Conservation (phyloP, 2,329 filamentous ascomycete genomes). For the Torrubiella hemipterigena region DNA sequence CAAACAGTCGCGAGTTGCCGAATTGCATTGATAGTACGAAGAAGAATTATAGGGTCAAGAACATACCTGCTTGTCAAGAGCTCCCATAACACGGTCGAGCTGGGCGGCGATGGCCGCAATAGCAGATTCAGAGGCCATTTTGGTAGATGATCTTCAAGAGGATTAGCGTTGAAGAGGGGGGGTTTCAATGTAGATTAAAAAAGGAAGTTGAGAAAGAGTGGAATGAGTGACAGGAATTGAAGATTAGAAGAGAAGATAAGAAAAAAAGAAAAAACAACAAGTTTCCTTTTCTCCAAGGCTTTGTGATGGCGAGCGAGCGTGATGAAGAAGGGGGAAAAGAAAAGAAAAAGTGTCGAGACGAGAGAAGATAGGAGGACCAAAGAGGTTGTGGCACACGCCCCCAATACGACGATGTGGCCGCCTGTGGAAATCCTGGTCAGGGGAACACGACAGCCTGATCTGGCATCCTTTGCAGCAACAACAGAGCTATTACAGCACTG, state of each 20-base stretch:
- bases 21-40: not conserved
- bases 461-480: too few species aligned
- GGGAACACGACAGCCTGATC: too few species aligned
- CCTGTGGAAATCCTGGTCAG: too few species aligned
- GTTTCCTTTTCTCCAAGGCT: too few species aligned
- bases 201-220: slow-evolving; percentile 3
- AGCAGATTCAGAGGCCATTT: slow-evolving; percentile 4
- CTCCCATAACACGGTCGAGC: slow-evolving; percentile 7
- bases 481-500: too few species aligned
- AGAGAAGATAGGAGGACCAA: too few species aligned
- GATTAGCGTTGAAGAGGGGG: not conserved
- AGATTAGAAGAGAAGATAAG: slow-evolving; percentile 3
- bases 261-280: slow-evolving; percentile 3
- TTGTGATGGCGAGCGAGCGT: too few species aligned
- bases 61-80: slow-evolving; percentile 8
- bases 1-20: not conserved
- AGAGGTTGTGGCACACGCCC: too few species aligned
- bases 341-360: too few species aligned
- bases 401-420: too few species aligned
- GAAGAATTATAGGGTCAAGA: slow-evolving; percentile 1
- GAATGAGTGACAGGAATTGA: slow-evolving; percentile 5
- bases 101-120: slow-evolving; percentile 6
- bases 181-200: too few species aligned
- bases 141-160: slow-evolving; percentile 6
- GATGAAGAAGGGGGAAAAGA: too few species aligned